Percentiles rank a stretch among this genome's conserved stretches.
Evolutionary conservation across 768 basidiomycete genomes (phyloP).

Genomic region (Tricholoma furcatifolium): DNA sequence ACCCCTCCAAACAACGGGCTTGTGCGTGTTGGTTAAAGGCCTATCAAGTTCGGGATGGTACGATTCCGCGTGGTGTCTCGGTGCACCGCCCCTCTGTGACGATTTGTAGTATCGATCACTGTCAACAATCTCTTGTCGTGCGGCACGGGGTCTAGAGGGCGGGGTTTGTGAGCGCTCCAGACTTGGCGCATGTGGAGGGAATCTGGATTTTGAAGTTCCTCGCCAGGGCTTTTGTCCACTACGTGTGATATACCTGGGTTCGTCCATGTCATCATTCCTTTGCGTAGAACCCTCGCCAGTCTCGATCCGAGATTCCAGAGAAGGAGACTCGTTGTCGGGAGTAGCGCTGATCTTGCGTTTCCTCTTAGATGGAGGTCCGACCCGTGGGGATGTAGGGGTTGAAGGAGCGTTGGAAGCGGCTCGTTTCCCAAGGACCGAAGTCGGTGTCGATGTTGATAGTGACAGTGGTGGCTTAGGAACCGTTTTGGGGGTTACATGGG

Average conservation of each 20-base stretch:
- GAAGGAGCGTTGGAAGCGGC: not conserved
- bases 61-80: not conserved
- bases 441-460: not conserved
- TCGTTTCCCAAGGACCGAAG: conserved; percentile 10
- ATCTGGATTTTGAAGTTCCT: not conserved
- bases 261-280: not conserved
- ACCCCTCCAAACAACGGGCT: no score
- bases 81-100: no score
- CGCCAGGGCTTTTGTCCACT: not conserved
- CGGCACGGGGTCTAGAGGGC: conserved; percentile 5
- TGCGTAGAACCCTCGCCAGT: not conserved
- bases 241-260: not conserved
- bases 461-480: not conserved
- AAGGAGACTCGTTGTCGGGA: not conserved
- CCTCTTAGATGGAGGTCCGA: not conserved
- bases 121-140: not conserved
- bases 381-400: not conserved
- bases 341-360: not conserved
- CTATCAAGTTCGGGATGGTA: not conserved
- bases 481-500: not conserved
- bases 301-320: conserved; percentile 5
- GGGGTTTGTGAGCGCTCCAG: not conserved
- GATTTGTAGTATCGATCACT: not conserved
- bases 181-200: not conserved
- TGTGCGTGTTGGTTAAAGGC: no score